These are phyloP conservation scores for Linum trigynum DNA, from an alignment of 345 rosid genomes.

Conservation along the genomic window DNA sequence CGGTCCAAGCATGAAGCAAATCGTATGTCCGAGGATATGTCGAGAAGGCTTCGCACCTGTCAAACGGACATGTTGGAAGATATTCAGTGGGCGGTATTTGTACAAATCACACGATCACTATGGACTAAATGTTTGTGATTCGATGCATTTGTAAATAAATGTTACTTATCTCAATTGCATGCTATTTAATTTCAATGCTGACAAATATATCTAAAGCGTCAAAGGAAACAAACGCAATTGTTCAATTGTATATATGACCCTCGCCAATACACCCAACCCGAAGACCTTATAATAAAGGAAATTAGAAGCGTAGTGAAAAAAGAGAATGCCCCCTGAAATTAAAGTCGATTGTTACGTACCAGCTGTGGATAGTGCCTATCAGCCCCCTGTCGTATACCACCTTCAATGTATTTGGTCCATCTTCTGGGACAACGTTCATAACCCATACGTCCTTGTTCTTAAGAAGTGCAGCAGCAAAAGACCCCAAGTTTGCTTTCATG, in stretches of 20 bases:
- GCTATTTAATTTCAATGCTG: too few species aligned
- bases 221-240: too few species aligned
- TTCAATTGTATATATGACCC: too few species aligned
- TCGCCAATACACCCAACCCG: too few species aligned
- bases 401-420: conserved; percentile 78
- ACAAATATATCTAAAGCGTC: too few species aligned
- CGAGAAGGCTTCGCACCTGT: conserved; percentile 92
- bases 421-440: conserved; percentile 74
- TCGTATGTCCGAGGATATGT: conserved; percentile 90
- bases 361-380: conserved; percentile 67
- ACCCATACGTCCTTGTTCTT: conserved; percentile 84
- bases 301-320: too few species aligned
- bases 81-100: background rate
- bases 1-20: conserved; percentile 68
- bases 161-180: too few species aligned
- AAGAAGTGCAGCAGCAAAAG: conserved; percentile 79
- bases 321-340: too few species aligned
- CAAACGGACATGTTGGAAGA: background rate
- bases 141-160: too few species aligned
- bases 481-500: conserved; percentile 91
- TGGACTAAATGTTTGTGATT: too few species aligned
- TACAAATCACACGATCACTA: background rate
- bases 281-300: too few species aligned
- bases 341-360: conserved; percentile 34
- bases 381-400: conserved; percentile 80